Evolutionary conservation across 768 basidiomycete genomes (phyloP).

Genomic region (Crassisporium funariophilum): DNA sequence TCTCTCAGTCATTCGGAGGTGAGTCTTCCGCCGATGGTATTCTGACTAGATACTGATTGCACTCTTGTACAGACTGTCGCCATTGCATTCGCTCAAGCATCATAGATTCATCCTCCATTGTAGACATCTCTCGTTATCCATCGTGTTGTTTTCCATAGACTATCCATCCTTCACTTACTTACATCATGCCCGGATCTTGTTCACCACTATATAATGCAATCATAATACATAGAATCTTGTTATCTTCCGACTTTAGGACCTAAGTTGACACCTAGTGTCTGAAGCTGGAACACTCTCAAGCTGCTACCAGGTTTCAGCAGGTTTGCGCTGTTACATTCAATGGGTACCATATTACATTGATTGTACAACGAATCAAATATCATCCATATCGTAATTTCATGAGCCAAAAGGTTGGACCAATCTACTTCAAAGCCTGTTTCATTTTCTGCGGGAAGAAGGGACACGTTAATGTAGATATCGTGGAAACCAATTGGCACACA

Average conservation of each 20-base stretch:
- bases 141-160: conserved; percentile 10
- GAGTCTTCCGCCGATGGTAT: conserved; percentile 29
- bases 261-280: too few species aligned
- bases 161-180: conserved; percentile 15
- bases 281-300: too few species aligned
- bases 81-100: conserved; percentile 85
- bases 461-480: neutral
- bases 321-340: too few species aligned
- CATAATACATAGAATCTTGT: too few species aligned
- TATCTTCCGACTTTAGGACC: too few species aligned
- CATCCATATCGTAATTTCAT: neutral
- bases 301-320: too few species aligned
- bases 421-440: conserved; percentile 77
- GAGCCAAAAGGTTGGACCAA: neutral
- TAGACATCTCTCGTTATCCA: neutral
- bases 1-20: conserved; percentile 95
- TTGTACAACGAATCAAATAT: neutral
- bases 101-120: conserved; percentile 28
- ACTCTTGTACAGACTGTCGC: conserved; percentile 65
- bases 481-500: too few species aligned
- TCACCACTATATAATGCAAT: too few species aligned
- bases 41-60: neutral
- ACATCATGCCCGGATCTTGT: too few species aligned
- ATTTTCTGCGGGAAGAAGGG: conserved; percentile 55
- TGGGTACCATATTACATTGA: too few species aligned